These are phyloP conservation scores for Crithidia mellificae DNA, from an alignment of 208 protist species.

Conservation along the genomic window DNA sequence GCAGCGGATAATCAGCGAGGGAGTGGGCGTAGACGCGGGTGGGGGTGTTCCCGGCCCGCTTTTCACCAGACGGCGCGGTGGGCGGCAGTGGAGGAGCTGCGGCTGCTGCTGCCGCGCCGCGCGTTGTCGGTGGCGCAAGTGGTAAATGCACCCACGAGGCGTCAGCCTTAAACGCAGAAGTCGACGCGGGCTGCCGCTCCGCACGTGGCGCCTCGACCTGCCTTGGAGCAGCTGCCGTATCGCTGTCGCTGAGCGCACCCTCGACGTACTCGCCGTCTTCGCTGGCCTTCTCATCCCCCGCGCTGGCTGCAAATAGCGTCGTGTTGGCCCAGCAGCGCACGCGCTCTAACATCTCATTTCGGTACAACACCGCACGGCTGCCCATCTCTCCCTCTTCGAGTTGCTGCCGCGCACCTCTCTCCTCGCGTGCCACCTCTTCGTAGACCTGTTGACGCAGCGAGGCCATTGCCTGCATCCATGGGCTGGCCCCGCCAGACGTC, in stretches of 20 bases:
- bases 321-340: constrained; percentile 16
- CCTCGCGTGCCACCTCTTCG: constrained; percentile 22
- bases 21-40: constrained; percentile 22
- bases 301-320: background rate
- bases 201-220: background rate
- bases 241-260: background rate
- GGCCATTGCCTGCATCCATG: constrained; percentile 34
- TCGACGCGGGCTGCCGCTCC: background rate
- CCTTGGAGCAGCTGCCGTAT: background rate
- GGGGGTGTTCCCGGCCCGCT: background rate
- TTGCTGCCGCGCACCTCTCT: constrained; percentile 20
- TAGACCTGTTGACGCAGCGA: constrained; percentile 18
- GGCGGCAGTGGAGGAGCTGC: background rate
- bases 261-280: background rate
- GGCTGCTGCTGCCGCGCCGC: too few relatives aligned
- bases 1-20: constrained; percentile 15
- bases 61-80: background rate
- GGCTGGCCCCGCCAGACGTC: constrained; percentile 18
- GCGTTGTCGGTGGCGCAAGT: too few relatives aligned
- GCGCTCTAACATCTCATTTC: constrained; percentile 22
- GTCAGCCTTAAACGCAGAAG: background rate
- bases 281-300: background rate
- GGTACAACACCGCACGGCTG: constrained; percentile 29
- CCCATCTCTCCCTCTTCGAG: constrained; percentile 30
- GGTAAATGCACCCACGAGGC: constrained; percentile 1